Base-by-base conservation (phyloP, 2,329 filamentous ascomycete species). In the Clonostachys sp. region DNA sequence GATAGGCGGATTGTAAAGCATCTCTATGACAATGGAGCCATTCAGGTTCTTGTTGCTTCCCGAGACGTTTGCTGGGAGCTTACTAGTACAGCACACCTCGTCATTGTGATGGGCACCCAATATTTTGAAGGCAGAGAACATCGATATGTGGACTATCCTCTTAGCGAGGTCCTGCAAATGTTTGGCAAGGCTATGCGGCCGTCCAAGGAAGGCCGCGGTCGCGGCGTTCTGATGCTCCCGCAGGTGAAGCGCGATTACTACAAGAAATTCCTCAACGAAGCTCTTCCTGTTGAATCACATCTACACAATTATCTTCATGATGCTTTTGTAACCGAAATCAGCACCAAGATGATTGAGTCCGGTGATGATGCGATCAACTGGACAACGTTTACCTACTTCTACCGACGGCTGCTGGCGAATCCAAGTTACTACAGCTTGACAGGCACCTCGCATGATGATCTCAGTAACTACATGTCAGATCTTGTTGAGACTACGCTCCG, bases 361-460 rank as follows among this genome's bases (percentile, higher is more conserved):
- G 95, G 91, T 13, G 94, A 97, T 57, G 92, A 97, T 70, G 94
- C 92, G 12, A 91, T 99, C 56, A 95, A 96, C 68, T 99, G 94
- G 94, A 89, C 91, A 36, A 97, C 94, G 0, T 97, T 96, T 64
- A 96, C 92, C 12, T 99, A 96, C 72, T 96, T 97, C 71, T 99
- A 99, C 71, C 87, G 94, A 41, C 86, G 94, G 49, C 79, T 99
- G 36, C 79, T 97, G 35, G 91, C 92, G 33, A 99, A 99, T 63
- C 94, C 94, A 9, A 96, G 90, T 67, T 99, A 91, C 73, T 99
- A 99, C 71, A 89, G 90, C 56, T 73, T 99, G 51, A 86, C 85
- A 14, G 90, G 91, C 62, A 89, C 89, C 5, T 91, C 89, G 1
- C 89, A 96, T 55, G 92, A 97, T 57, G 91, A 89, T 4, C 76